Percentiles rank a stretch among this genome's conserved stretches.
Evolutionary conservation across 1,284 basidiomycete genomes (phyloP).

Genomic region (Moniliella sp.): DNA sequence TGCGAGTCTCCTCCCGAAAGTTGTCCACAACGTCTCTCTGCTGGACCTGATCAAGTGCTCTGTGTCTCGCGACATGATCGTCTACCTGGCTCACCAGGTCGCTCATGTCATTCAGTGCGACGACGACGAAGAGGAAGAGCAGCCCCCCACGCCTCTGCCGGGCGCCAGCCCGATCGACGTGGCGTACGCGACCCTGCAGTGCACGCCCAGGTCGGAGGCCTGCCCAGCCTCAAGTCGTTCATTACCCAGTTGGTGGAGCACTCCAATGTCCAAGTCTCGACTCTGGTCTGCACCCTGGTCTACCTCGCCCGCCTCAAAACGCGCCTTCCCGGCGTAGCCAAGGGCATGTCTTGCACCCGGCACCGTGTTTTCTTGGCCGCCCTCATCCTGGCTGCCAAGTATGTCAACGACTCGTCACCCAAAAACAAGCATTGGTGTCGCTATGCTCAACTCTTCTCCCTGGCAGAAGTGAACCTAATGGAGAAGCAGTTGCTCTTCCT

Average conservation of each 20-base stretch:
- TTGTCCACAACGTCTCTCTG: constrained; percentile 27
- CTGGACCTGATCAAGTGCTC: constrained; percentile 29
- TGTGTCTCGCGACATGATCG: constrained; percentile 29
- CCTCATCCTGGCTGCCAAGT: constrained; percentile 86
- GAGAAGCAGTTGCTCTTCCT: constrained; percentile 50
- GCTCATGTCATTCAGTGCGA: constrained; percentile 32
- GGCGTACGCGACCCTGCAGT: constrained; percentile 21
- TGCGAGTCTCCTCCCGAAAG: constrained; percentile 24
- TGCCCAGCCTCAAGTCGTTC: constrained; percentile 67
- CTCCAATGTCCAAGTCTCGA: constrained; percentile 75
- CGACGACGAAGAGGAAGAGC: constrained; percentile 11
- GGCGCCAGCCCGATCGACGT: constrained; percentile 13
- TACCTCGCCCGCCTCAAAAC: constrained; percentile 69
- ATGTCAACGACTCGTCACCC: constrained; percentile 66
- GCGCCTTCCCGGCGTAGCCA: constrained; percentile 59
- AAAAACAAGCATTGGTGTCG: constrained; percentile 61
- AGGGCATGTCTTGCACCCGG: constrained; percentile 70
- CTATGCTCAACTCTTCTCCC: constrained; percentile 51
- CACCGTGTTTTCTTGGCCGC: constrained; percentile 87
- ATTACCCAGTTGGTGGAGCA: constrained; percentile 61
- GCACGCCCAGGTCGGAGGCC: constrained; percentile 35
- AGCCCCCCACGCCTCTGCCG: constrained; percentile 16
- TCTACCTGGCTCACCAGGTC: constrained; percentile 29
- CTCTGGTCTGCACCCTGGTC: constrained; percentile 70
- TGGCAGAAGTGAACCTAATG: constrained; percentile 64